A percentile compares a stretch with the other conserved stretches of the same genome.
These are phyloP conservation scores for Aspergillus avenaceus DNA, from an alignment of 495 filamentous ascomycete species.

Conservation along the genomic window DNA sequence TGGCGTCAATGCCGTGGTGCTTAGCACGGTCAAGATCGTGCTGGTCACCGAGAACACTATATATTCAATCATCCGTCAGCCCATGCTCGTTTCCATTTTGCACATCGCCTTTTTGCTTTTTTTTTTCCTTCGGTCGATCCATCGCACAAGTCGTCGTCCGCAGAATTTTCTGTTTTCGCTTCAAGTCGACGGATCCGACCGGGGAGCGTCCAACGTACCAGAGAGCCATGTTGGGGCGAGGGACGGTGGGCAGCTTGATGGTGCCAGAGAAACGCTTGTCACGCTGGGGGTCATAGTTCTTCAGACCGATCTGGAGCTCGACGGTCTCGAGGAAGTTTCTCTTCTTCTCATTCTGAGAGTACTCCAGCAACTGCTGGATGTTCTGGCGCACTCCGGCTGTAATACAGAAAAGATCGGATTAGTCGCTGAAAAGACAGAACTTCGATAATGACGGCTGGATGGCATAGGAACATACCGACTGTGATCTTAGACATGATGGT, in stretches of 20 bases:
- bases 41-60: slow-evolving; percentile 96
- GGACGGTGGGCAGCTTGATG: slow-evolving; percentile 85
- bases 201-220: slow-evolving; percentile 54
- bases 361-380: slow-evolving; percentile 84
- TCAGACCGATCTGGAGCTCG: slow-evolving; percentile 94
- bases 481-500: slow-evolving; percentile 79
- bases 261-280: slow-evolving; percentile 99
- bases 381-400: slow-evolving; percentile 94
- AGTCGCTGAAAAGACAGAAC: slow-evolving; percentile 6
- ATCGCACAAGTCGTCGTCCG: no score
- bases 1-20: slow-evolving; percentile 94
- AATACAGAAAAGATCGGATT: slow-evolving; percentile 21
- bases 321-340: slow-evolving; percentile 96
- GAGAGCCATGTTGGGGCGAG: slow-evolving; percentile 90
- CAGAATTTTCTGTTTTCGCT: no score
- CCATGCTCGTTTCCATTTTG: background rate
- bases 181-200: background rate
- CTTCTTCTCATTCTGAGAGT: slow-evolving; percentile 97
- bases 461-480: slow-evolving; percentile 65
- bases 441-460: background rate
- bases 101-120: background rate
- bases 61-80: slow-evolving; percentile 14
- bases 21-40: slow-evolving; percentile 99
- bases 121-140: background rate
- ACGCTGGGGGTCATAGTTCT: slow-evolving; percentile 99